Conservation (phyloP, 2,329 filamentous ascomycete species). For the Pestalotiopsis sp. region DNA sequence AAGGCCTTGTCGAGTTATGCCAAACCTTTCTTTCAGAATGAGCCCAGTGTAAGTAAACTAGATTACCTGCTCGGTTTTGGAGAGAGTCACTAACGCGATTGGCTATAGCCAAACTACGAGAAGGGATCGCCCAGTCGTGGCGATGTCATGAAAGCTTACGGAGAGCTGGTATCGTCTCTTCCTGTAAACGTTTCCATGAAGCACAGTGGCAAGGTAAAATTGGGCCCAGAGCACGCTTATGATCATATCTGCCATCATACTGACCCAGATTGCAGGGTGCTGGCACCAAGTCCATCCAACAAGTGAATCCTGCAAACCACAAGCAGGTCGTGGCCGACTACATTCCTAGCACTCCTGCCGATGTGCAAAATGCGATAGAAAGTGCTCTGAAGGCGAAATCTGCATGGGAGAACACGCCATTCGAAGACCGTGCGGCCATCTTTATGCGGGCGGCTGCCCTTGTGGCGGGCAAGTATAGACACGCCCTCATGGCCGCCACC, state of each 20-base stretch:
- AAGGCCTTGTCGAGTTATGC: neutral
- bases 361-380: slow-evolving; percentile 48
- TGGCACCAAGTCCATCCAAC: slow-evolving; percentile 60
- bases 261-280: slow-evolving; percentile 44
- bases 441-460: slow-evolving; percentile 96
- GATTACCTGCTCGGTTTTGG: neutral
- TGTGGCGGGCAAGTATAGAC: slow-evolving; percentile 88
- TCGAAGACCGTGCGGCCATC: slow-evolving; percentile 86
- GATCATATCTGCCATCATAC: neutral
- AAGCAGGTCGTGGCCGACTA: slow-evolving; percentile 77
- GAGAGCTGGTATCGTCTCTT: neutral
- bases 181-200: neutral
- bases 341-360: slow-evolving; percentile 53
- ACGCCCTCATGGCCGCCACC: slow-evolving; percentile 93
- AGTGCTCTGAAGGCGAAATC: slow-evolving; percentile 83
- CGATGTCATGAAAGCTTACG: neutral
- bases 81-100: neutral
- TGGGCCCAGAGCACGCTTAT: neutral
- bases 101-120: neutral
- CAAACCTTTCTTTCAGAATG: neutral
- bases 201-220: neutral
- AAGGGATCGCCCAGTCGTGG: neutral
- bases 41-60: neutral
- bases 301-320: slow-evolving; percentile 84
- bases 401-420: slow-evolving; percentile 83